Evolutionary conservation across 768 basidiomycete species (phyloP), one percentile per base, ranked within the genome.

Genomic region (Pulveroboletus ravenelii): DNA sequence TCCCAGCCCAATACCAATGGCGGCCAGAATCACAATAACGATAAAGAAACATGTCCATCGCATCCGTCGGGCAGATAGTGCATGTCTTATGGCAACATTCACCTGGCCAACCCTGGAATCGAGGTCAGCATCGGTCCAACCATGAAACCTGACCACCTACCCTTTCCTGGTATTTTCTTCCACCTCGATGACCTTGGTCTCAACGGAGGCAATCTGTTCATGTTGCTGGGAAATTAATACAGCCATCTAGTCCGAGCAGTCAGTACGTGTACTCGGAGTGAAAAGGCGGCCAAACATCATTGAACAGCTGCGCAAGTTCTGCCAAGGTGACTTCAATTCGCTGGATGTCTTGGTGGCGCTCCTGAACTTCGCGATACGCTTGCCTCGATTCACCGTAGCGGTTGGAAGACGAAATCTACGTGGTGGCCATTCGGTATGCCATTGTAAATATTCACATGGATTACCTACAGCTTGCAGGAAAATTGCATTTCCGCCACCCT

Each of bases 221-320:
- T 94, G 84, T 65, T 96, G 91, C 68, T 90, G 84, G 39, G 82
- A 76, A 9, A 93, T 79, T 23, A 93, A 66, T 45, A 82, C 74
- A 30, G 81, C 81, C 89, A 93, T 89, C 87, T 91, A 1, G 27
- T 52, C 47, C 38, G 27, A 27, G 38, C 13, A 12, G 41, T 56
- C 36, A 51, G 45, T 44, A 41, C 6, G 10, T 20, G 40, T 20
- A 34, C 13, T 34, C 1, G 18, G 30, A 41, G 32, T 27, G 56
- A 45, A 36, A 45, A 32, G 10, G 9, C 13, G 18, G 17, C 56
- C 77, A 23, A 52, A 88, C 89, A 61, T 97, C 93, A 54, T 77
- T 81, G 71, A 94, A 93, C 59, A 97, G 70, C 62, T 91, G 88
- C 4, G 88, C 89, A 43, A 97, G 76, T 66, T 95, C 91, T n/a